phyloP scores from a whole-genome alignment of 345 rosid genomes.

The Eucalyptus pauciflora region DNA sequence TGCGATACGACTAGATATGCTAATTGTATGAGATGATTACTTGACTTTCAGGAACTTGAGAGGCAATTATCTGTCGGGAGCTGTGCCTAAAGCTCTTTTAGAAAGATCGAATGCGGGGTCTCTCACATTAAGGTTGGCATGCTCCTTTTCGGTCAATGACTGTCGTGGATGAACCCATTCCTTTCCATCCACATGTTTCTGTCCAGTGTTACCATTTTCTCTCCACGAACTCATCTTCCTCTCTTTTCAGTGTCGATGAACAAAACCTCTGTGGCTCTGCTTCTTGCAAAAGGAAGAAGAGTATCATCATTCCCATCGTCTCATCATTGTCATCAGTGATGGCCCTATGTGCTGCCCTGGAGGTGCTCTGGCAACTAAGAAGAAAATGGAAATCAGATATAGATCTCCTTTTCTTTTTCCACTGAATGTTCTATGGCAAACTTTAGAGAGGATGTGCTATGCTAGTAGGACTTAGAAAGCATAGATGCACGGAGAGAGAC shows the following conservation, averaged over 20 bases:
- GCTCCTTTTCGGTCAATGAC: not conserved
- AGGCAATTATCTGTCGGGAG: constrained; percentile 43
- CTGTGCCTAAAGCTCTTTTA: constrained; percentile 25
- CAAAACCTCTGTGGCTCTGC: constrained; percentile 5
- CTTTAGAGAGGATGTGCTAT: not conserved
- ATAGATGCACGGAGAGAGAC: not conserved
- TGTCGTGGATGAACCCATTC: not conserved
- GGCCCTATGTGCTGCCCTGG: not conserved
- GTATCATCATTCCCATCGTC: not conserved
- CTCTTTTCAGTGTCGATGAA: constrained; percentile 22
- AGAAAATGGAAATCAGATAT: constrained; percentile 20
- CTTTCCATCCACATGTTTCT: not conserved
- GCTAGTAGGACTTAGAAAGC: not conserved
- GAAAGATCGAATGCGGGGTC: constrained; percentile 17
- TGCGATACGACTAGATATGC: not conserved
- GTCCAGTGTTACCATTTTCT: not conserved
- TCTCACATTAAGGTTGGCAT: constrained; percentile 26
- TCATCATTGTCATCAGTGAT: not conserved
- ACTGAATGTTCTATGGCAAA: not conserved
- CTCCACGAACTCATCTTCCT: not conserved
- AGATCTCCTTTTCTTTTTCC: not conserved
- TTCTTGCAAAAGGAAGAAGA: not conserved
- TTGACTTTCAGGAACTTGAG: constrained; percentile 19
- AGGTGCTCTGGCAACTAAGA: constrained; percentile 6
- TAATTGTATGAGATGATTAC: not conserved